Evolutionary conservation across 495 filamentous ascomycete species (phyloP), one percentile per base, ranked within the genome.

Genomic region (Terfezia claveryi): DNA sequence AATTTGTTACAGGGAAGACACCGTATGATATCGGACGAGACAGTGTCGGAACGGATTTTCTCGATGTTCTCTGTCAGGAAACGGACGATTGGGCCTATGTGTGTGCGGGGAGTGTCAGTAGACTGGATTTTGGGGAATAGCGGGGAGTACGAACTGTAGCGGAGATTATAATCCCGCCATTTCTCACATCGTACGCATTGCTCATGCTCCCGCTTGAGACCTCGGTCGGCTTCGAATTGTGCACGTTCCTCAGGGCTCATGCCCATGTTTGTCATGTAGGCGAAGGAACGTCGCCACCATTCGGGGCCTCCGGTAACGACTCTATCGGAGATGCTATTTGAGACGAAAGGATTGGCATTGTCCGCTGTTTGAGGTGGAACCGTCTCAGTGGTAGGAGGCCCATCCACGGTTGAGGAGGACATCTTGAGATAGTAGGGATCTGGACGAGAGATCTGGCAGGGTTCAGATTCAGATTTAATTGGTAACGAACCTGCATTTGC

Each of bases 161-260:
- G 66, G 57, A 95, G 75, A 12, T 87, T 73, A 67, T 80, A 94
- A 65, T 88, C 81, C 20, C 82, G 77, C 63, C 83, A 75, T 17
- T 77, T 68, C 60, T 94, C 83, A 69, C 85, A 93, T 36, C 76
- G 76, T 62, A 73, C 72, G 72, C 82, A 88, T 71, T 93, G 83
- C 36, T 68, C 66, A 56, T 71, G 73, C 67, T 85, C 84, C 66
- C 81, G 75, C 51, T 74, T 70, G 44, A 72, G 66, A 68, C 87
- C 84, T 56, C 74, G 73, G 60, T 74, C 78, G 58, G 78, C 71
- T 55, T 82, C 78, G 72, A 82, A 92, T 67, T 80, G 73, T 58
- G 78, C 74, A 37, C 75, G 71, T 49, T 82, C 84, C 59, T 82
- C 75, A 36, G 72, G 68, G 50, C 77, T 82, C 68, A 89, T 77